phyloP scores from a whole-genome alignment of 257 asterid genomes.

The Eucommia ulmoides region DNA sequence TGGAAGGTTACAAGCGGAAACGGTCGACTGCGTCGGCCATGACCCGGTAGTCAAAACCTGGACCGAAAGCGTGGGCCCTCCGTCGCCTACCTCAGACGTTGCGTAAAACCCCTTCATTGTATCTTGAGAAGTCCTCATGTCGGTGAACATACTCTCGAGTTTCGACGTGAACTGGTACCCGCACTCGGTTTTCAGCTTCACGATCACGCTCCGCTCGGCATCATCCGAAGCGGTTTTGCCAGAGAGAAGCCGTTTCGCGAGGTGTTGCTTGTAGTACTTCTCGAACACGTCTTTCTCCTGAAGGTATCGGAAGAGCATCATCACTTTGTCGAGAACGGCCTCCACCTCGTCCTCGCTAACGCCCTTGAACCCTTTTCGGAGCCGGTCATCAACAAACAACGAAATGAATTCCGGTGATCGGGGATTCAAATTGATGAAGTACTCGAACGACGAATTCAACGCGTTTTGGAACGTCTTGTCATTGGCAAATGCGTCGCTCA shows the following conservation, averaged over 20 bases:
- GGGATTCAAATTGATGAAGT: slow-evolving; percentile 45
- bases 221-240: slow-evolving; percentile 52
- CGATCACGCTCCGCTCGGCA: slow-evolving; percentile 52
- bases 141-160: slow-evolving; percentile 61
- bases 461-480: slow-evolving; percentile 62
- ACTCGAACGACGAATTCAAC: slow-evolving; percentile 42
- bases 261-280: slow-evolving; percentile 54
- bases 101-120: slow-evolving; percentile 48
- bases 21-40: slow-evolving; percentile 56
- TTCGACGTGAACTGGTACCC: slow-evolving; percentile 63
- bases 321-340: slow-evolving; percentile 43
- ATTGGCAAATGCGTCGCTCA: slow-evolving; percentile 31
- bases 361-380: slow-evolving; percentile 46
- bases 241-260: slow-evolving; percentile 50
- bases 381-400: slow-evolving; percentile 45
- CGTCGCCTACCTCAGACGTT: slow-evolving; percentile 22
- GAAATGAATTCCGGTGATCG: slow-evolving; percentile 58
- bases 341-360: slow-evolving; percentile 56
- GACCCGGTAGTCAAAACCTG: slow-evolving; percentile 61
- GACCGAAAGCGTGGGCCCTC: slow-evolving; percentile 33
- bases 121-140: slow-evolving; percentile 57
- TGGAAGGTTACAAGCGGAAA: slow-evolving; percentile 42
- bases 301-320: slow-evolving; percentile 54
- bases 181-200: slow-evolving; percentile 57
- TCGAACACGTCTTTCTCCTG: slow-evolving; percentile 66